These are phyloP conservation scores for Prosopis cineraria DNA, from an alignment of 306 rosid species.

Conservation along the genomic window DNA sequence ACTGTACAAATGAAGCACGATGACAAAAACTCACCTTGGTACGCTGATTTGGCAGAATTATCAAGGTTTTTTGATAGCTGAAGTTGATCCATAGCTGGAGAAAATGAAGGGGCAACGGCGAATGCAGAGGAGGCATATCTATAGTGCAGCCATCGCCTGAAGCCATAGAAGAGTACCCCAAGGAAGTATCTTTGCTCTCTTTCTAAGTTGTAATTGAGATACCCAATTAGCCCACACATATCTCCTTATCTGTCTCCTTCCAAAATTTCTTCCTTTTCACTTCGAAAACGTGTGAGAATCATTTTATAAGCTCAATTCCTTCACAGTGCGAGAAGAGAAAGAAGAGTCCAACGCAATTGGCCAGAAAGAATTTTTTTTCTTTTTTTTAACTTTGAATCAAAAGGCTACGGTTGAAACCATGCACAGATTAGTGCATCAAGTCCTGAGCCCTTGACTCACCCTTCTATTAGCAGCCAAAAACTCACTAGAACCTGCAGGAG, in stretches of 20 bases:
- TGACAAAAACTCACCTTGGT: slow-evolving; percentile 48
- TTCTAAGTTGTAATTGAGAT: slow-evolving; percentile 53
- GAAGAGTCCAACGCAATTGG: neutral
- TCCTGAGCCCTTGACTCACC: neutral
- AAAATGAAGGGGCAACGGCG: slow-evolving; percentile 47
- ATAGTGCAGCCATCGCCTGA: slow-evolving; percentile 53
- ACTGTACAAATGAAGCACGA: neutral
- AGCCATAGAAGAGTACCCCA: slow-evolving; percentile 53
- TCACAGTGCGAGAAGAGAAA: neutral
- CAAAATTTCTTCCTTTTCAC: neutral
- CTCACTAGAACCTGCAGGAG: neutral
- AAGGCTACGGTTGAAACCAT: neutral
- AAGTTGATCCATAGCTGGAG: slow-evolving; percentile 12
- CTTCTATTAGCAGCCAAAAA: no score
- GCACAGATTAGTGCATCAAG: neutral
- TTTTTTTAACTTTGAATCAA: neutral
- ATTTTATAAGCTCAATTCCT: neutral
- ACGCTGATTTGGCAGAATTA: slow-evolving; percentile 58
- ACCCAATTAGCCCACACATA: slow-evolving; percentile 74
- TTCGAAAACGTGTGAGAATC: neutral
- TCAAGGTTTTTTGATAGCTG: slow-evolving; percentile 52
- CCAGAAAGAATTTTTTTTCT: no score
- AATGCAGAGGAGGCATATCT: slow-evolving; percentile 67
- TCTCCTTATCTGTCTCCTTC: neutral
- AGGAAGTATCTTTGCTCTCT: slow-evolving; percentile 56